Conservation (phyloP, 768 basidiomycete genomes). For the Coprinellus aureogranulatus region DNA sequence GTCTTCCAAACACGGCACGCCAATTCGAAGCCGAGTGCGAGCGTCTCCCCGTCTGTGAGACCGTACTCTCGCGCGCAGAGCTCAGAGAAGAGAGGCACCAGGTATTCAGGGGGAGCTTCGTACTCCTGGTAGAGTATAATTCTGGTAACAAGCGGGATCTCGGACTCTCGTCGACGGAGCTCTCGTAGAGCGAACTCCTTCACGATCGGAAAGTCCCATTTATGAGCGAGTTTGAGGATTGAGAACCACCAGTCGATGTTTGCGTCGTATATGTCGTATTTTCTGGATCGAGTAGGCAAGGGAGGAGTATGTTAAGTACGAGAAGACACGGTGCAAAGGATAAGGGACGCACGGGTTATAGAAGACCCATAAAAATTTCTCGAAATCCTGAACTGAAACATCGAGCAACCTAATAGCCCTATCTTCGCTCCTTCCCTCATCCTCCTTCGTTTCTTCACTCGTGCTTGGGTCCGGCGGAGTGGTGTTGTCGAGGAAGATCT, state of each 20-base stretch:
- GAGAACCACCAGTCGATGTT: conserved; percentile 51
- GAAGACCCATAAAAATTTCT: conserved; percentile 58
- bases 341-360: conserved; percentile 53
- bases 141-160: conserved; percentile 13
- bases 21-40: conserved; percentile 51
- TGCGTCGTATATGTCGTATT: conserved; percentile 55
- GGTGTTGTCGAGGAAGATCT: conserved; percentile 32
- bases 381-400: conserved; percentile 46
- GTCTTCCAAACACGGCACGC: conserved; percentile 46
- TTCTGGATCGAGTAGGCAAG: conserved; percentile 32
- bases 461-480: conserved; percentile 16
- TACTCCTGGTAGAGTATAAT: conserved; percentile 57
- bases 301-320: conserved; percentile 21
- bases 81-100: conserved; percentile 54
- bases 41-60: conserved; percentile 53
- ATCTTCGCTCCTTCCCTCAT: conserved; percentile 29
- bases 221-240: conserved; percentile 55
- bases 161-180: conserved; percentile 36
- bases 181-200: conserved; percentile 59
- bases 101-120: conserved; percentile 42
- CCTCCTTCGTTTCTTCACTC: conserved; percentile 6
- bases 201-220: conserved; percentile 57
- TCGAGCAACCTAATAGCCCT: conserved; percentile 41
- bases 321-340: conserved; percentile 11
- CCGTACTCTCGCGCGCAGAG: conserved; percentile 52